phyloP scores from a whole-genome alignment of 2,329 filamentous ascomycete species.

The Alternaria gaisen region DNA sequence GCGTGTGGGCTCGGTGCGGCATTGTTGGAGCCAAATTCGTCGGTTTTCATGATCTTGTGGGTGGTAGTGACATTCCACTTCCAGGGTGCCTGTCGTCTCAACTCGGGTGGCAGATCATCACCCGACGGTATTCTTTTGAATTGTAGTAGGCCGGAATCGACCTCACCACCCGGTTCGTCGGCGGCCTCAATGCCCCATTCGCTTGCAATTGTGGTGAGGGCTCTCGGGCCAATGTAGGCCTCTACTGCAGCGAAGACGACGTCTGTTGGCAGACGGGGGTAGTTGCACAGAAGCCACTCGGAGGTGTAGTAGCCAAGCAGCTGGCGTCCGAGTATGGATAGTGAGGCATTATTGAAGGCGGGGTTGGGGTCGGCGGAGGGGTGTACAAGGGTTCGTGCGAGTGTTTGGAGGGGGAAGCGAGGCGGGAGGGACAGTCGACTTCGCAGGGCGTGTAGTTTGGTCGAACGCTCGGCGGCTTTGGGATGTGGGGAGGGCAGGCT shows the following conservation, averaged over 20 bases:
- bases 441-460: slow-evolving; percentile 92
- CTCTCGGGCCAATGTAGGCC: slow-evolving; percentile 79
- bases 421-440: slow-evolving; percentile 84
- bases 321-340: slow-evolving; percentile 81
- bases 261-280: slow-evolving; percentile 88
- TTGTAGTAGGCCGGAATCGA: slow-evolving; percentile 90
- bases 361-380: slow-evolving; percentile 80
- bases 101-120: slow-evolving; percentile 34
- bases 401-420: slow-evolving; percentile 83
- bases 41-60: slow-evolving; percentile 80
- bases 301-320: slow-evolving; percentile 88
- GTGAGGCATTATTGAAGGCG: slow-evolving; percentile 86
- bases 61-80: slow-evolving; percentile 57
- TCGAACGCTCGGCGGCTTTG: slow-evolving; percentile 72
- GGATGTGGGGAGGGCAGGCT: slow-evolving; percentile 75
- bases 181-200: slow-evolving; percentile 94
- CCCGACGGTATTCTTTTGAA: slow-evolving; percentile 63
- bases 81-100: slow-evolving; percentile 42
- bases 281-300: slow-evolving; percentile 87
- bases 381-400: slow-evolving; percentile 87
- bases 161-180: slow-evolving; percentile 86
- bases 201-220: slow-evolving; percentile 75
- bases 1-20: slow-evolving; percentile 36
- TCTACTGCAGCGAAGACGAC: slow-evolving; percentile 87
- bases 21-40: slow-evolving; percentile 80